A percentile compares a stretch with the other conserved stretches of the same genome.
phyloP scores from a whole-genome alignment of 1,284 basidiomycete species.

The Tremellales sp. region DNA sequence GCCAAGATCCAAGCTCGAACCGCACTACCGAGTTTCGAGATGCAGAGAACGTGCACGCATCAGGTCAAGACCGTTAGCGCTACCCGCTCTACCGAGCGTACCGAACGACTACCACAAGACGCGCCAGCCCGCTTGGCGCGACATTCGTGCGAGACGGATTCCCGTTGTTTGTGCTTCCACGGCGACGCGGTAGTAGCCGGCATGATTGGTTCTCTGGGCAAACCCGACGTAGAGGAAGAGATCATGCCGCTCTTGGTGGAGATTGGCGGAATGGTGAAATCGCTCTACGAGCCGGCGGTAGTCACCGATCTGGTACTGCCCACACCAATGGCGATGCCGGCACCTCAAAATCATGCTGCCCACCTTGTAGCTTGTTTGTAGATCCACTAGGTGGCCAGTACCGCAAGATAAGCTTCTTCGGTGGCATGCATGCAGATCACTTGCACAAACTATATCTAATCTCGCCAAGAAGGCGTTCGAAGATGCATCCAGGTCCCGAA shows the following conservation, averaged over 20 bases:
- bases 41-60: not conserved
- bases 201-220: not conserved
- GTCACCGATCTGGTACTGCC: no score
- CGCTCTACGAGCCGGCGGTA: not conserved
- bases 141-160: not conserved
- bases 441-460: no score
- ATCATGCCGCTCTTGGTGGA: not conserved
- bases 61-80: not conserved
- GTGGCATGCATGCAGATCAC: not conserved
- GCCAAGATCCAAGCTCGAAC: not conserved
- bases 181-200: not conserved
- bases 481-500: no score
- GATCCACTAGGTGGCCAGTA: no score
- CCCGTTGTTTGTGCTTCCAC: not conserved
- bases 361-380: not conserved
- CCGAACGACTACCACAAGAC: not conserved
- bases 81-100: not conserved
- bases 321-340: not conserved
- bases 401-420: constrained; percentile 1
- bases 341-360: not conserved
- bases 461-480: not conserved
- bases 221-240: not conserved
- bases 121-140: not conserved
- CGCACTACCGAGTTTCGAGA: not conserved
- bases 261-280: not conserved